Evolutionary conservation across 352 stramenopile species (phyloP), one percentile per base, ranked within the genome.

Genomic region (Globisporangium cederbergense): DNA sequence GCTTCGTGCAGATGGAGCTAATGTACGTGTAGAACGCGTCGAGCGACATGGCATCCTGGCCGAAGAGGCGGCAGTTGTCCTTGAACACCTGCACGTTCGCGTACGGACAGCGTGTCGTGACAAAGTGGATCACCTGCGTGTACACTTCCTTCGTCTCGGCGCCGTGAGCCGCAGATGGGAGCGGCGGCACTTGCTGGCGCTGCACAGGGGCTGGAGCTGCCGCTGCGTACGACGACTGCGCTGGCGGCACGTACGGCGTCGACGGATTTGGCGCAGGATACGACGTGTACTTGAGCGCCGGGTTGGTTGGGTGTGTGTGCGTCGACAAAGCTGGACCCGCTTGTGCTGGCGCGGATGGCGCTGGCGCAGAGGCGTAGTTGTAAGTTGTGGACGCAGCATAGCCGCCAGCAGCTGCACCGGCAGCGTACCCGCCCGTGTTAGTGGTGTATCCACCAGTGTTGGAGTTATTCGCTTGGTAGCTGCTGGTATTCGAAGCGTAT

Each of bases 31-130:
- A 92, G 71, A 78, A 95, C 16, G 81, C 84, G 40, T 93, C 87
- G 47, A 95, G 66, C 36, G 87, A 89, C 83, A 95, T 90, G n/a
- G 79, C 67, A 38, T 95, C 87, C 45, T 95, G 87, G 2, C 87
- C 87, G 51, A 95, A 95, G 25, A 90, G 81, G 32, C 87, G 85
- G 67, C 87, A 95, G 72, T 95, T 95, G 70, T 95, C 87, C 70
- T 95, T 95, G 65, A 95, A 95, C 38, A 82, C 71, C 60, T 92
- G 81, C 53, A 93, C 54, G 40, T 95, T 90, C 2, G 87, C 87
- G 70, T 95, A 87, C 43, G 87, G 85, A 53, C 86, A 93, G 50
- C 86, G 86, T 28, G 76, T 77, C 52, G 81, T 77, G 22, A 95
- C 71, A 20, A 95, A 90, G 47, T 80, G 77, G 58, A 95, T 91